Conservation (phyloP, 2,329 filamentous ascomycete genomes). For the Arthrobotrys entomopaga region DNA sequence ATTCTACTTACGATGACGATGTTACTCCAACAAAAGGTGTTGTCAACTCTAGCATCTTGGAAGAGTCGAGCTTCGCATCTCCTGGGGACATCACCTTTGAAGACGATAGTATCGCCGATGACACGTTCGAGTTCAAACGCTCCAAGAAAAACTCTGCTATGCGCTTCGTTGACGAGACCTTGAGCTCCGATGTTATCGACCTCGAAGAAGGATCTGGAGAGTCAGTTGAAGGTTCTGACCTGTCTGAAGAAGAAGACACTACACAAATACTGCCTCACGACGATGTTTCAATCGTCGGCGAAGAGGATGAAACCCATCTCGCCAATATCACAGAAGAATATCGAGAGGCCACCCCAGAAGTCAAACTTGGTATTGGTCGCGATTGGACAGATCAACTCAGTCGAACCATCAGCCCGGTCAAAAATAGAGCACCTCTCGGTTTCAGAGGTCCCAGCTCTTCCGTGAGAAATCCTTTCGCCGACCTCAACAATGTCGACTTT, state of each 20-base stretch:
- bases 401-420: slow-evolving; percentile 91
- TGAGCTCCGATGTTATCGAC: slow-evolving; percentile 64
- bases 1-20: slow-evolving; percentile 39
- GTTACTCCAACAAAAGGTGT: slow-evolving; percentile 57
- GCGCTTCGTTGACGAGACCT: slow-evolving; percentile 66
- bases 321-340: slow-evolving; percentile 63
- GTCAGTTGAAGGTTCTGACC: slow-evolving; percentile 44
- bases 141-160: slow-evolving; percentile 60
- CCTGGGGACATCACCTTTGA: slow-evolving; percentile 58
- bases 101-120: slow-evolving; percentile 63
- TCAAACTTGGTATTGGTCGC: slow-evolving; percentile 69
- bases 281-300: slow-evolving; percentile 74
- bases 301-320: slow-evolving; percentile 64
- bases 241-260: slow-evolving; percentile 45
- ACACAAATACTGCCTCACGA: slow-evolving; percentile 54
- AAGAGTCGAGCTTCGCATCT: slow-evolving; percentile 52
- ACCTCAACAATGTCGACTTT: slow-evolving; percentile 53
- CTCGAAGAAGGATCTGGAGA: slow-evolving; percentile 59
- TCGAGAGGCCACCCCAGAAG: slow-evolving; percentile 67
- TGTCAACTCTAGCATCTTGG: slow-evolving; percentile 52
- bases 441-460: slow-evolving; percentile 42
- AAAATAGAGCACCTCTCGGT: slow-evolving; percentile 63
- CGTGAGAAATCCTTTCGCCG: slow-evolving; percentile 45
- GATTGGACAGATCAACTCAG: slow-evolving; percentile 95
- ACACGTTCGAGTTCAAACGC: slow-evolving; percentile 69